Base-by-base conservation (phyloP, 306 rosid species). In the Phaseolus lunatus region DNA sequence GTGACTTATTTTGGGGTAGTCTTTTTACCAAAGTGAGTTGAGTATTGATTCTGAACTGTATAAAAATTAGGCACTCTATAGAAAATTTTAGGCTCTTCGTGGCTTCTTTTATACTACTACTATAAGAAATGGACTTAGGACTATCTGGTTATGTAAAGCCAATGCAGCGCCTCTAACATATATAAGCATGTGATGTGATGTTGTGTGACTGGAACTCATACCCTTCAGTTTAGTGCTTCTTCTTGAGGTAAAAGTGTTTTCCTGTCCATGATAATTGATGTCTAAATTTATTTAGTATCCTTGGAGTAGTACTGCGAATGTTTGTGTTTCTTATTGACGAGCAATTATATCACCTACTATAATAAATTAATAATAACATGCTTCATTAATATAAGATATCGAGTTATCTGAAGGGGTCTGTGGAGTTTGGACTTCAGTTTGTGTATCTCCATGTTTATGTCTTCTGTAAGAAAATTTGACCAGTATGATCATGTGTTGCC, bases 391-490 rank as follows among this genome's bases (percentile, higher is more conserved):
- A 19, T 57, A 47, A 6, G 49, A 78, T 67, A 24, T 41, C 35
- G 19, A 74, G 59, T 44, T 2, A 4, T 41, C 61, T 26, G 29
- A 73, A 73, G 68, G 7, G 19, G 39, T 11, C 26, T 18, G 37
- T 35, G 33, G 39, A 48, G 5, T 48, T 48, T 62, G 72, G 49
- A 62, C 22, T 76, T 24, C 12, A 45, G 39, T 39, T 22, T 53
- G 7, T 53, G 64, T 66, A 39, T 67, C 31, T 48, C 15, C 35
- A 0, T 44, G 19, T 6, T 44, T 19, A 4, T 62, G 72, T 49
- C 47, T 58, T 80, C 50, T 65, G 45, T 10, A 53, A 44, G 48
- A 75, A 80, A 39, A 27, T 69, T 54, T 73, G 70, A 31, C 23
- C 57, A 10, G 9, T 66, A 14, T 24, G 71, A 31, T 57, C 27